Conservation (phyloP, 352 stramenopile species). For the Detonula confervacea region DNA sequence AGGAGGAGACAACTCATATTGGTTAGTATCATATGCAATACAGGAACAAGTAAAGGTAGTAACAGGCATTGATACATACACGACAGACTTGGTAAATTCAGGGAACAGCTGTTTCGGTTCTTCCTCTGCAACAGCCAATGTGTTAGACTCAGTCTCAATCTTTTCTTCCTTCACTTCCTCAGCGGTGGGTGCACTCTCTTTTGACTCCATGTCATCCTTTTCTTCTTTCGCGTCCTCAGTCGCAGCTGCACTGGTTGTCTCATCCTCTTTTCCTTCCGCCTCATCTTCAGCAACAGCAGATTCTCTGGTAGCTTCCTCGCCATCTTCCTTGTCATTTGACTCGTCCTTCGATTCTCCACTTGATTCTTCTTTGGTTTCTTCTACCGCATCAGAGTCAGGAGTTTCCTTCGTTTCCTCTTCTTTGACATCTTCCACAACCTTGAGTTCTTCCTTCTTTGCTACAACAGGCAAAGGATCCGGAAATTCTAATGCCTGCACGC, state of each 20-base stretch:
- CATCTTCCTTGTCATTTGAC: not conserved
- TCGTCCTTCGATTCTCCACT: too few species aligned
- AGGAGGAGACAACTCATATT: too few species aligned
- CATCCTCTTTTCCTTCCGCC: slow-evolving; percentile 26
- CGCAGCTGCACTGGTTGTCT: slow-evolving; percentile 15
- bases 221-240: slow-evolving; percentile 43
- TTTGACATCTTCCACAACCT: slow-evolving; percentile 8
- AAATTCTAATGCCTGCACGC: slow-evolving; percentile 77
- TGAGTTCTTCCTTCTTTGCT: slow-evolving; percentile 7
- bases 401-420: slow-evolving; percentile 17
- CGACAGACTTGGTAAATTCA: slow-evolving; percentile 55
- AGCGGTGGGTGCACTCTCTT: too few species aligned
- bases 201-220: too few species aligned
- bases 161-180: slow-evolving; percentile 13
- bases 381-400: too few species aligned
- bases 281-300: not conserved
- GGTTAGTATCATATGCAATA: slow-evolving; percentile 6
- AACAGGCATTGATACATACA: slow-evolving; percentile 44
- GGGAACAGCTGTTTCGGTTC: slow-evolving; percentile 18
- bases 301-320: not conserved
- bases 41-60: not conserved
- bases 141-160: slow-evolving; percentile 8
- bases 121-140: slow-evolving; percentile 4
- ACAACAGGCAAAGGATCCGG: slow-evolving; percentile 18
- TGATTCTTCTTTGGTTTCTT: slow-evolving; percentile 6